A percentile compares a stretch with the other conserved stretches of the same genome.
phyloP scores from a whole-genome alignment of 2,329 filamentous ascomycete species.

The Penicillium glabrum region DNA sequence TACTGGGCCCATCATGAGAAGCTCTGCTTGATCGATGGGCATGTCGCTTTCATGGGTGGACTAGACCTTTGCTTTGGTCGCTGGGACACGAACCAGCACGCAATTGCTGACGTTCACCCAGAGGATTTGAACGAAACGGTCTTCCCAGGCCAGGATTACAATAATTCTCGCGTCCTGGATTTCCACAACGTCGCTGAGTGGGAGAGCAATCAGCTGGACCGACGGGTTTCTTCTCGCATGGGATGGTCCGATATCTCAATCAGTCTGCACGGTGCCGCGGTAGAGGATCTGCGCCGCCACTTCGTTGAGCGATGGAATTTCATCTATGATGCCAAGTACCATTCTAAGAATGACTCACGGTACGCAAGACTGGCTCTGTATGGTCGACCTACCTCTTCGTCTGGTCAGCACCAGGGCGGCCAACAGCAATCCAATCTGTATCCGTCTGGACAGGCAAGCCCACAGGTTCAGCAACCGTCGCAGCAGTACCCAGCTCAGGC shows the following conservation, averaged over 20 bases:
- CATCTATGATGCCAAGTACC: slow-evolving; percentile 81
- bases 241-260: slow-evolving; percentile 88
- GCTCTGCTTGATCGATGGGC: slow-evolving; percentile 77
- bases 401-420: slow-evolving; percentile 11
- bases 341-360: slow-evolving; percentile 52
- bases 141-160: slow-evolving; percentile 90
- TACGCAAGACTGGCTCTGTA: slow-evolving; percentile 45
- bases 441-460: slow-evolving; percentile 15
- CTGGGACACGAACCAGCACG: slow-evolving; percentile 85
- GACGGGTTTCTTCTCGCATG: slow-evolving; percentile 78
- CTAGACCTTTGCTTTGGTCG: slow-evolving; percentile 85
- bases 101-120: slow-evolving; percentile 81
- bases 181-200: slow-evolving; percentile 75
- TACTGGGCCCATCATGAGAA: slow-evolving; percentile 97
- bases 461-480: slow-evolving; percentile 16
- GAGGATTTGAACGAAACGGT: slow-evolving; percentile 72
- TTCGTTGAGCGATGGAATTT: slow-evolving; percentile 91
- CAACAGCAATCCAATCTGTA: slow-evolving; percentile 10
- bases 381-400: slow-evolving; percentile 31
- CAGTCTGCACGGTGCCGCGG: slow-evolving; percentile 71
- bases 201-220: slow-evolving; percentile 83
- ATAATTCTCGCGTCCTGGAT: slow-evolving; percentile 82
- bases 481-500: slow-evolving; percentile 10
- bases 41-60: slow-evolving; percentile 84
- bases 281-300: slow-evolving; percentile 72